phyloP scores from a whole-genome alignment of 176 grass and related monocot genomes.

The Melocanna baccifera region DNA sequence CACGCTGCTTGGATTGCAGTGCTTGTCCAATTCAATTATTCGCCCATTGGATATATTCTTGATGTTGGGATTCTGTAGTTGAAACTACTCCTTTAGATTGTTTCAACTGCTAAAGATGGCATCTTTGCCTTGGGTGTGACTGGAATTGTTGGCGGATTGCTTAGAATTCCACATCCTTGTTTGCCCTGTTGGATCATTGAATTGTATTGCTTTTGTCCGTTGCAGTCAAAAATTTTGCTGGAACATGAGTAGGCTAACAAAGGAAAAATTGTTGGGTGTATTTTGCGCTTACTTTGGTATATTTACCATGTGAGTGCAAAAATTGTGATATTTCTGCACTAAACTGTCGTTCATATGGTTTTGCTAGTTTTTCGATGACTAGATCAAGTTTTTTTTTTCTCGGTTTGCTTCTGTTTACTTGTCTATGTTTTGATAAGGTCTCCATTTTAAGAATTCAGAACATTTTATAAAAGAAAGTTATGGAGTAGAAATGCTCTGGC shows the following conservation, averaged over 20 bases:
- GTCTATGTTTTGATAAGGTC: not conserved
- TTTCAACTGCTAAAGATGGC: not conserved
- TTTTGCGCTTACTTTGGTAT: not conserved
- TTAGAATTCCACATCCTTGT: not conserved
- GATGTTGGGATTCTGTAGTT: not conserved
- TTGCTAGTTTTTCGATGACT: not conserved
- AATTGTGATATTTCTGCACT: not conserved
- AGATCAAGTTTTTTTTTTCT: not conserved
- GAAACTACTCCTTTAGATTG: not conserved
- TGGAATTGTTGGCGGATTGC: not conserved
- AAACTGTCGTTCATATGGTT: not conserved
- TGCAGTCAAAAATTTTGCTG: not conserved
- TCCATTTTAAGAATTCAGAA: not conserved
- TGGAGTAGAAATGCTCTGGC: not conserved
- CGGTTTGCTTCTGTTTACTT: not conserved
- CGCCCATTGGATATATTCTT: not conserved
- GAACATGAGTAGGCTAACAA: not conserved
- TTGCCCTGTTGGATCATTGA: not conserved
- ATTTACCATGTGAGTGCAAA: not conserved
- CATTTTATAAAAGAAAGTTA: not conserved
- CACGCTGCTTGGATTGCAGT: not conserved
- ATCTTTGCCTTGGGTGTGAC: not conserved
- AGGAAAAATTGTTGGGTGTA: not conserved
- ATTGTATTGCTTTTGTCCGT: not conserved
- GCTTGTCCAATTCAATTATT: not conserved